These are phyloP conservation scores for Mycena indigotica DNA, from an alignment of 768 basidiomycete species.

Conservation along the genomic window DNA sequence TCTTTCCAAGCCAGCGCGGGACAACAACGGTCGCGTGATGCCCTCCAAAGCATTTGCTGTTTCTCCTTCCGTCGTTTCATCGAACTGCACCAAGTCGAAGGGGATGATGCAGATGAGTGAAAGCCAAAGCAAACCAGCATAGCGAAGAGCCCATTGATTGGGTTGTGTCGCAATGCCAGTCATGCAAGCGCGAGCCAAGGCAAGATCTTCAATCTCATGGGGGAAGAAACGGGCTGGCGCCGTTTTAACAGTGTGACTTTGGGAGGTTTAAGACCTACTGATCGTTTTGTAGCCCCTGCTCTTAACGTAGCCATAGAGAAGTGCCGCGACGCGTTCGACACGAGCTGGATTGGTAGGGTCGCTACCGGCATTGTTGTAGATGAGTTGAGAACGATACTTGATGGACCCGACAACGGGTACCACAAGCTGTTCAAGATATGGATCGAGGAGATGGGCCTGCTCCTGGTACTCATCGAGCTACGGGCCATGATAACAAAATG, in stretches of 20 bases:
- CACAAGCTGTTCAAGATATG: constrained; percentile 79
- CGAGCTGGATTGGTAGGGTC: constrained; percentile 36
- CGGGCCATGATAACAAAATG: constrained; percentile 3
- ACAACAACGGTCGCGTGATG: constrained; percentile 59
- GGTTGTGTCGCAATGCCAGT: constrained; percentile 44
- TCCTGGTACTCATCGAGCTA: constrained; percentile 94
- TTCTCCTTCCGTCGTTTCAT: constrained; percentile 57
- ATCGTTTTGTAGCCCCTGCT: constrained; percentile 90
- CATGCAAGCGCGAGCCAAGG: constrained; percentile 71
- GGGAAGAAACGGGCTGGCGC: constrained; percentile 89
- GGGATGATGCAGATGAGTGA: constrained; percentile 92
- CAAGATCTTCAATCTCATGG: constrained; percentile 83
- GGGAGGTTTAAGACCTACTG: constrained; percentile 54
- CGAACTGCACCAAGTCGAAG: constrained; percentile 87
- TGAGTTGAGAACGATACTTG: constrained; percentile 53
- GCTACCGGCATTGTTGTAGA: constrained; percentile 29
- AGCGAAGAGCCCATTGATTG: constrained; percentile 78
- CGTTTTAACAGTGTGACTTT: constrained; percentile 9
- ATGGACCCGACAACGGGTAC: constrained; percentile 70
- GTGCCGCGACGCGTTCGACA: constrained; percentile 53
- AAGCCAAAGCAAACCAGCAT: constrained; percentile 88
- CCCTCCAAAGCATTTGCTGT: constrained; percentile 62
- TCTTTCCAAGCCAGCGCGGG: constrained; percentile 78
- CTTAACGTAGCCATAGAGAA: constrained; percentile 84
- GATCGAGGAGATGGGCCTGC: constrained; percentile 90